These are phyloP conservation scores for Talaromyces ruber DNA, from an alignment of 495 filamentous ascomycete species.

Conservation along the genomic window DNA sequence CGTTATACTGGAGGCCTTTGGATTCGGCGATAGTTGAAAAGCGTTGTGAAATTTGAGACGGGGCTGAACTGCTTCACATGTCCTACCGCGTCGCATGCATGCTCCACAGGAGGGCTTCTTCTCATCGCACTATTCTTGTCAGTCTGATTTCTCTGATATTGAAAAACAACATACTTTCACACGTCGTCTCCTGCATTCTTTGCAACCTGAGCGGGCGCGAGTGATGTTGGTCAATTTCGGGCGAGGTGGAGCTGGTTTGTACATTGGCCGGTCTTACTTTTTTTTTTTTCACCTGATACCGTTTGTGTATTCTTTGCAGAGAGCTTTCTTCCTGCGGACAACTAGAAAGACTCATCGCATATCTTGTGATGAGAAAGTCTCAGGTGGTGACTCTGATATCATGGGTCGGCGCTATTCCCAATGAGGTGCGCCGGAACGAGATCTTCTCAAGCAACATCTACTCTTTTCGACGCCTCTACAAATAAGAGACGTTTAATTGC, in stretches of 20 bases:
- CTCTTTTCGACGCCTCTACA: neutral
- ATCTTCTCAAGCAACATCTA: neutral
- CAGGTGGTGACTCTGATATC: neutral
- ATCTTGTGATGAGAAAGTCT: neutral
- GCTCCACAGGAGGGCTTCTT: neutral
- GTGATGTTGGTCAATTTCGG: conserved; percentile 19
- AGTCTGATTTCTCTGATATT: neutral
- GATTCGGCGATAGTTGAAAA: neutral
- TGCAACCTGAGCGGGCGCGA: conserved; percentile 18
- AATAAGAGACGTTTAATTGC: neutral
- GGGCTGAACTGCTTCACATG: neutral
- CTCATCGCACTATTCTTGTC: neutral
- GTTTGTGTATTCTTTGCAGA: too few relatives aligned
- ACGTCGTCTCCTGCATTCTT: conserved; percentile 12
- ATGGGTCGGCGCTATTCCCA: neutral
- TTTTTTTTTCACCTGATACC: neutral
- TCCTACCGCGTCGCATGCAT: neutral
- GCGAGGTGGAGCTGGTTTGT: conserved; percentile 17
- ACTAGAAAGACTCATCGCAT: neutral
- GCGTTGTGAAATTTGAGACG: neutral
- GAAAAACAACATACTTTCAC: neutral
- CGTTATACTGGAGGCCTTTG: too few relatives aligned
- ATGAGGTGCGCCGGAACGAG: neutral
- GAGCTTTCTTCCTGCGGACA: too few relatives aligned
- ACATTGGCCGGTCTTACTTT: conserved; percentile 5